A percentile compares a stretch with the other conserved stretches of the same genome.
Evolutionary conservation across 2,329 filamentous ascomycete genomes (phyloP).

Genomic region (Arthrobotrys entomopaga): DNA sequence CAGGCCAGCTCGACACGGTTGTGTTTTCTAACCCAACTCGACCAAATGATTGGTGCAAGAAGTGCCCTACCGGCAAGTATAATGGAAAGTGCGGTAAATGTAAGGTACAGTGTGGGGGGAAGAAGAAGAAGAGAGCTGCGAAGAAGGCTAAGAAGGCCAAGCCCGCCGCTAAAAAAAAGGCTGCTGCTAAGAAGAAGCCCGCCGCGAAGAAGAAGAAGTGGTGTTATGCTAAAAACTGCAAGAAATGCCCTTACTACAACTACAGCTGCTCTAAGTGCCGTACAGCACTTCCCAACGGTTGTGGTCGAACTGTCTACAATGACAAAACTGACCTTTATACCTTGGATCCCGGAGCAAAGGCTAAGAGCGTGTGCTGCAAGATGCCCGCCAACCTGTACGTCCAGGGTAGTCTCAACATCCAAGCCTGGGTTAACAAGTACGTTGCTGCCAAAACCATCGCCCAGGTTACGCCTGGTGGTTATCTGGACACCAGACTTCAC

Average conservation of each 20-base stretch:
- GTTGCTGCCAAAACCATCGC: slow-evolving; percentile 62
- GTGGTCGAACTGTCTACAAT: slow-evolving; percentile 28
- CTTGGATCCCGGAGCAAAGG: slow-evolving; percentile 66
- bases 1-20: slow-evolving; percentile 8
- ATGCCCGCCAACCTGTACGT: slow-evolving; percentile 5
- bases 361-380: slow-evolving; percentile 63
- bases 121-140: slow-evolving; percentile 9
- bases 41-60: slow-evolving; percentile 18
- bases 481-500: slow-evolving; percentile 67
- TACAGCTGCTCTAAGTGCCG: slow-evolving; percentile 17
- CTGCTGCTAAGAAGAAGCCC: not conserved
- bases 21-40: slow-evolving; percentile 28
- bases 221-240: slow-evolving; percentile 24
- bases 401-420: slow-evolving; percentile 13
- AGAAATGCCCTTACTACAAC: slow-evolving; percentile 23
- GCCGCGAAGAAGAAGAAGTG: slow-evolving; percentile 3
- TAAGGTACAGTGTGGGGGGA: not conserved
- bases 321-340: slow-evolving; percentile 4
- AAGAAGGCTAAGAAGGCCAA: slow-evolving; percentile 3
- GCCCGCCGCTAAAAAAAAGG: not conserved
- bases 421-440: slow-evolving; percentile 7
- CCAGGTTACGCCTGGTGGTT: slow-evolving; percentile 65
- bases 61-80: slow-evolving; percentile 8
- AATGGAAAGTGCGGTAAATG: slow-evolving; percentile 4
- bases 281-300: slow-evolving; percentile 1